Base-by-base conservation (phyloP, 805 yeast species). In the Geotrichum ghanense region DNA sequence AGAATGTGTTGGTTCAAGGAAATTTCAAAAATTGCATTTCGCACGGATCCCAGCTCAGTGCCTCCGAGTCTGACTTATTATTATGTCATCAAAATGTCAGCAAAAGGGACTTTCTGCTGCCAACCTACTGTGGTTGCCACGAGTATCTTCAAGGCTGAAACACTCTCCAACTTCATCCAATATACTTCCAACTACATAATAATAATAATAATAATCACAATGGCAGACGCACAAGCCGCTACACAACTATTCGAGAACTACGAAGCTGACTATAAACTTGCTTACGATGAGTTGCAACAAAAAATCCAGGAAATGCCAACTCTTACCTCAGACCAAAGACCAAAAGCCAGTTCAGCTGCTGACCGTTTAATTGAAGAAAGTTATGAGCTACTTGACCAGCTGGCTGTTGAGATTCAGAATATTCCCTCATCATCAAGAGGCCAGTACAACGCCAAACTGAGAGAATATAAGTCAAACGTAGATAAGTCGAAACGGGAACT, bases 331-430 rank as follows among this genome's bases (percentile, higher is more conserved):
- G 72, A 24, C 70, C 79, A 72, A 43, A 74, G 69, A 45, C 70
- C 87, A 47, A 70, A 72, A 35, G 69, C 66, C 9, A 70, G 79
- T 16, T 68, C 81, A 64, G 73, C 73, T 54, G 72, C 78, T 2
- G 88, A 83, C 57, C 69, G 72, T 41, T 74, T 81, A 17, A 69
- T 83, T n/a, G 95, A 86, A 55, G 95, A 86, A 58, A 81, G 83
- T 31, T 73, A 78, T 47, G 95, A 85, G 58, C 71, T 85, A 37
- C 64, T 87, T 41, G 96, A 89, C 53, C 95, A 90, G 54, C 81
- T 92, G 81, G 79, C 79, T 22, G 71, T 90, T 39, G 97, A 90
- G 61, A 82, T 89, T 1, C 88, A 82, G 59, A 81, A 81, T 56
- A 72, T 87, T 26, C 86, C 95, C n/a, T 80, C 90, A 50, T 76